Evolutionary conservation across 83 land plant genomes (phyloP), one percentile per base, ranked within the genome.

Genomic region (Picea abies): DNA sequence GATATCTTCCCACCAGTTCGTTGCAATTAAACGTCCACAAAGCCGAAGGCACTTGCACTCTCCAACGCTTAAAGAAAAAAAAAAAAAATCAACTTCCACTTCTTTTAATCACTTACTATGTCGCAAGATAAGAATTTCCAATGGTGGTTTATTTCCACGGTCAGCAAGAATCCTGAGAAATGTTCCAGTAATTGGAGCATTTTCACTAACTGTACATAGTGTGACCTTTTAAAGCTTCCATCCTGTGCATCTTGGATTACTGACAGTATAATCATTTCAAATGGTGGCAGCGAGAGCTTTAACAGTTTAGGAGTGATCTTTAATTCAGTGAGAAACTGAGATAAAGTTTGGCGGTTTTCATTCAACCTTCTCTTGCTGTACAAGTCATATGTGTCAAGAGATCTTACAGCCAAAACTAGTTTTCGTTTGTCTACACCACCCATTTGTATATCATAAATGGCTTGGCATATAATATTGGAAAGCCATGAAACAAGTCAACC

Each of bases 71-170:
- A 93, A 35, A 79, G 89, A 83, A 67, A 82, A 82, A 32, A 93
- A 62, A 68, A 95, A 32, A 32, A 1, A 1, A 1, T 32, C 35
- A 32, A 32, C 35, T 32, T 32, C 35, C 35, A 1, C 97, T 86
- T 92, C 95, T 88, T 86, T 92, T 71, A 94, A 85, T 65, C 92
- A 92, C 87, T 89, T 85, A 82, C 97, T 92, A 79, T 94, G 93
- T 49, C 95, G 89, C 49, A 94, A 83, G 76, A 88, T 73, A 67
- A 94, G 81, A 22, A 87, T 87, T 83, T 90, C 88, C 65, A 94
- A 62, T 17, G 60, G 63, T 35, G 77, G 83, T 64, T 81, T 85
- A 79, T 90, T 86, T 32, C 81, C 41, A 23, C 79, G 79, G 77
- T 72, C 82, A 52, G 87, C 86, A 79, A 92, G 80, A 84, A 79